Evolutionary conservation across 2,329 filamentous ascomycete species (phyloP).

Genomic region (Penicillium verrucosum): DNA sequence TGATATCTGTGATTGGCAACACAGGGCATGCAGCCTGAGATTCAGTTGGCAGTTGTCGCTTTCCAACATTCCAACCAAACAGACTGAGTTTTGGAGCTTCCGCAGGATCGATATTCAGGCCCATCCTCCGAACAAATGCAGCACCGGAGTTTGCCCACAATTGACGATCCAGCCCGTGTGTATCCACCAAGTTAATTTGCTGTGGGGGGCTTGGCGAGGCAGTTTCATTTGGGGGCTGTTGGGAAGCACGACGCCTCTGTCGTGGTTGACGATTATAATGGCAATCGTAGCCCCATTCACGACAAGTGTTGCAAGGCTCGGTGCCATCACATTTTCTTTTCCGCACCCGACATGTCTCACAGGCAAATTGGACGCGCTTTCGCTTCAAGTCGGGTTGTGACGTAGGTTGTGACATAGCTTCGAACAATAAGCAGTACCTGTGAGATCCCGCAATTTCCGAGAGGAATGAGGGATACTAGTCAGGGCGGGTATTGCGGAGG

Average conservation of each 20-base stretch:
- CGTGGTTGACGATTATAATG: slow-evolving; percentile 19
- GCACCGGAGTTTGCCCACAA: slow-evolving; percentile 56
- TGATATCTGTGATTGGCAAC: slow-evolving; percentile 44
- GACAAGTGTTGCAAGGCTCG: slow-evolving; percentile 28
- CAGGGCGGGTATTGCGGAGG: background rate
- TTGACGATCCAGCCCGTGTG: slow-evolving; percentile 25
- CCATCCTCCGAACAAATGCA: slow-evolving; percentile 53
- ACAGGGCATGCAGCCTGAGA: background rate
- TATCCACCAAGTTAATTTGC: slow-evolving; percentile 5
- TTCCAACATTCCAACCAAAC: slow-evolving; percentile 54
- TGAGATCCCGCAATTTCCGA: slow-evolving; percentile 2
- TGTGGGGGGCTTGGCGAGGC: background rate
- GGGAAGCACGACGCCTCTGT: slow-evolving; percentile 5
- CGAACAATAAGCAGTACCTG: background rate
- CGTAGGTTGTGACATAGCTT: background rate
- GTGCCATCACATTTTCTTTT: slow-evolving; percentile 31
- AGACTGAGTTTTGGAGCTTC: slow-evolving; percentile 52
- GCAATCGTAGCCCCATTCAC: slow-evolving; percentile 30
- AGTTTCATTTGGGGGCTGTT: background rate
- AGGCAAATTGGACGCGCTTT: slow-evolving; percentile 26
- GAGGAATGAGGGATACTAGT: background rate
- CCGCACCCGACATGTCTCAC: slow-evolving; percentile 28
- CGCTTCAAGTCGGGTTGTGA: slow-evolving; percentile 16
- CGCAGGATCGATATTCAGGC: slow-evolving; percentile 51
- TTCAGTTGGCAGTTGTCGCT: slow-evolving; percentile 22